Evolutionary conservation across 2,329 filamentous ascomycete species (phyloP).

Genomic region (Colletotrichum musae): DNA sequence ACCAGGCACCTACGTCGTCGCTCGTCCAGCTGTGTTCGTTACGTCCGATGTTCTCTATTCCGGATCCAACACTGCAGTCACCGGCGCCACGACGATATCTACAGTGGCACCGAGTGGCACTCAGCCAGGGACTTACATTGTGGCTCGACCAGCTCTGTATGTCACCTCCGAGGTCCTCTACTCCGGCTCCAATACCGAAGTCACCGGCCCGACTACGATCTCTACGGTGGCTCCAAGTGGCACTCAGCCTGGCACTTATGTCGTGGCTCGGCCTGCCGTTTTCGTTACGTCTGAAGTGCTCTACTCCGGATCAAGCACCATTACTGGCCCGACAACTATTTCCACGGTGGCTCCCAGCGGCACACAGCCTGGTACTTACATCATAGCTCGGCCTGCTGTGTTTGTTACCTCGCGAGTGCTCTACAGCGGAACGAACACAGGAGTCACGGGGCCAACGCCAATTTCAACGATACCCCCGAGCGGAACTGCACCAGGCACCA

Average conservation of each 20-base stretch:
- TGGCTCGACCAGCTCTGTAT: conserved; percentile 2
- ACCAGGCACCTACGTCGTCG: conserved; percentile 33
- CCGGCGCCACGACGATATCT: background rate
- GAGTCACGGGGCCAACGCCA: background rate
- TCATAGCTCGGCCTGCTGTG: conserved; percentile 20
- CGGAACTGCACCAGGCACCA: conserved; percentile 18
- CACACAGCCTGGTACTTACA: conserved; percentile 17
- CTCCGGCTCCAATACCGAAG: background rate
- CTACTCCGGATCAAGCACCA: conserved; percentile 1
- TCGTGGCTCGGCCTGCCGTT: conserved; percentile 12
- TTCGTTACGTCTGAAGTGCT: conserved; percentile 3
- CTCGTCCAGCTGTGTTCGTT: conserved; percentile 4
- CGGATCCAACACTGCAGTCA: background rate
- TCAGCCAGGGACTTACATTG: conserved; percentile 18
- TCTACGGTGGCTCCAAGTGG: conserved; percentile 22
- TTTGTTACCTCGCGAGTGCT: conserved; percentile 22
- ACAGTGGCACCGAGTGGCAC: conserved; percentile 26
- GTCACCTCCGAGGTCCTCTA: background rate
- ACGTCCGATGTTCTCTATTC: conserved; percentile 6
- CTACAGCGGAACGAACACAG: conserved; percentile 2
- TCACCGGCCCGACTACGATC: background rate
- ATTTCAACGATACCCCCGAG: conserved; percentile 24
- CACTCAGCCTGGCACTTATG: conserved; percentile 16
- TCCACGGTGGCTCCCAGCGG: conserved; percentile 24
- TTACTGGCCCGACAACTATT: background rate